A percentile compares a stretch with the other conserved stretches of the same genome.
Conservation (phyloP, 2,329 filamentous ascomycete genomes). For the Trichoderma polysporum region DNA sequence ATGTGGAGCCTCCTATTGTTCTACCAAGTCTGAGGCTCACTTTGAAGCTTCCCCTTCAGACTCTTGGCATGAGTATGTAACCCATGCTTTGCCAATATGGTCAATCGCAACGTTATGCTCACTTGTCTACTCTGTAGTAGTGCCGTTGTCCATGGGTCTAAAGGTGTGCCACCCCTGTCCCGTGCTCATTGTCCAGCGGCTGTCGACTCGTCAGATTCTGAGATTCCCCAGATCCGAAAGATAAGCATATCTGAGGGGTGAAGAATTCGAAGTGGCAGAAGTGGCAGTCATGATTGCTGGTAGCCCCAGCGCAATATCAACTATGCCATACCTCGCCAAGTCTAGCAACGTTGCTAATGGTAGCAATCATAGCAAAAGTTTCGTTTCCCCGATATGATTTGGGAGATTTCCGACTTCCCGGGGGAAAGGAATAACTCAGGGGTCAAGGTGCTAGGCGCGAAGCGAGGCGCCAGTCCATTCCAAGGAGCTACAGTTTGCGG, state of each 20-base stretch:
- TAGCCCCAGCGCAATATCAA: not conserved
- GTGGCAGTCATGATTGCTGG: not conserved
- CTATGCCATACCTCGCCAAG: conserved; percentile 14
- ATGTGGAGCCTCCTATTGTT: not conserved
- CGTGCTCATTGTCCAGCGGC: not conserved
- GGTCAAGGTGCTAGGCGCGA: not conserved
- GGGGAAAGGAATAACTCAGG: not conserved
- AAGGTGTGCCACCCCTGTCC: not conserved
- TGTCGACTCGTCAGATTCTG: not conserved
- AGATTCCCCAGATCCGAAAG: not conserved
- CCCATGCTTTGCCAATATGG: not conserved
- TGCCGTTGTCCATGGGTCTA: not conserved
- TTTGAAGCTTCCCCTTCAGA: not conserved
- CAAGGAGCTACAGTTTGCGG: not conserved
- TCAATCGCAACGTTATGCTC: conserved; percentile 15
- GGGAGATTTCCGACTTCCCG: not conserved
- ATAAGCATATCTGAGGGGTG: conserved; percentile 6
- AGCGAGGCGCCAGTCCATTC: not conserved
- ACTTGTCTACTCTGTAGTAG: not conserved
- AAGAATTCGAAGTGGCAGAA: not conserved
- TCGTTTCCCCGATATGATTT: not conserved
- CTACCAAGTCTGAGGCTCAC: not conserved
- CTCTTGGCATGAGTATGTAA: conserved; percentile 5
- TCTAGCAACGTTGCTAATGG: conserved; percentile 20
- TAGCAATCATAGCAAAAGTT: not conserved